These are phyloP conservation scores for Diaporthe vexans DNA, from an alignment of 2,329 filamentous ascomycete species.

Conservation along the genomic window DNA sequence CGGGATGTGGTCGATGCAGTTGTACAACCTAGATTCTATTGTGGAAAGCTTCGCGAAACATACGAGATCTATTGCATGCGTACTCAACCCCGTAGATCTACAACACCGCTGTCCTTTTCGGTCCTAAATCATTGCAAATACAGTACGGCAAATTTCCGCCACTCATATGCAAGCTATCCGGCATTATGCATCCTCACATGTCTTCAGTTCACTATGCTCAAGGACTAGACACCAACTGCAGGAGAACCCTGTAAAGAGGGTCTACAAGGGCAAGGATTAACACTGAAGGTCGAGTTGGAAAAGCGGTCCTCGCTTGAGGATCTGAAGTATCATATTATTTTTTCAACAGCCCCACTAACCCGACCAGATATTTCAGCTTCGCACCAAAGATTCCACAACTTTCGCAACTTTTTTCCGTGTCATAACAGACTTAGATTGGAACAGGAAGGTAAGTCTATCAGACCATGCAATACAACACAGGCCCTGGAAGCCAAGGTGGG, in stretches of 20 bases:
- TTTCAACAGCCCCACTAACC: not conserved
- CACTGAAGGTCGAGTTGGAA: not conserved
- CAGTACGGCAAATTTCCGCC: not conserved
- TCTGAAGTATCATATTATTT: constrained; percentile 8
- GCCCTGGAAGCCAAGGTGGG: too few species aligned
- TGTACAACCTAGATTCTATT: not conserved
- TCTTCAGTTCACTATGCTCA: not conserved
- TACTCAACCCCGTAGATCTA: not conserved
- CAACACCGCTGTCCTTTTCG: not conserved
- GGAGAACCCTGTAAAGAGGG: not conserved
- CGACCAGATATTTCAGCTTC: not conserved
- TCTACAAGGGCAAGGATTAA: not conserved
- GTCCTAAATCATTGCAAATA: not conserved
- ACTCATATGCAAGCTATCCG: not conserved
- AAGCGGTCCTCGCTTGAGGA: not conserved
- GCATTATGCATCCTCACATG: not conserved
- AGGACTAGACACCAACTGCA: not conserved
- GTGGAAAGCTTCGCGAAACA: not conserved
- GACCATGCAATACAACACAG: not conserved
- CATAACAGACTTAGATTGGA: not conserved
- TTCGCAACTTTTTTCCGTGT: not conserved
- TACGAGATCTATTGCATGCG: not conserved
- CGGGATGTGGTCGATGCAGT: not conserved
- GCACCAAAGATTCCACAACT: not conserved
- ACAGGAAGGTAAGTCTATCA: not conserved